These are phyloP conservation scores for Suhomyces yuchorum DNA, from an alignment of 1,139 yeast species.

Conservation along the genomic window DNA sequence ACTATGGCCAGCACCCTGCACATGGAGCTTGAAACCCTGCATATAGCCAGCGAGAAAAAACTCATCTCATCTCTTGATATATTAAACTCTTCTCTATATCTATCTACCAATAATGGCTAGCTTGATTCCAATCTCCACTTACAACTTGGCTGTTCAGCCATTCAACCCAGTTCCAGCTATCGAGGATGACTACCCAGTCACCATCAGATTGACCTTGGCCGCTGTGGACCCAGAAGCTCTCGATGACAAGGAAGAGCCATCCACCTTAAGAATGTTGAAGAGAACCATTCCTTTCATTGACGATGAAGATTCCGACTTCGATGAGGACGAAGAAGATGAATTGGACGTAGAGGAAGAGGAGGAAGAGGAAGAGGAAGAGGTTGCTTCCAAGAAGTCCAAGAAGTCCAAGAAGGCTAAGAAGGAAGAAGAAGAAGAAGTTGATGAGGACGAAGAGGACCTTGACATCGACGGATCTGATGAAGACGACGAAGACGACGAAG, in stretches of 20 bases:
- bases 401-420: constrained; percentile 23
- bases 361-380: constrained; percentile 36
- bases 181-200: constrained; percentile 81
- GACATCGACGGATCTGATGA: constrained; percentile 64
- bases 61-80: constrained; percentile 20
- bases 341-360: constrained; percentile 53
- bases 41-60: background rate
- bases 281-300: constrained; percentile 57
- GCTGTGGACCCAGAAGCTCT: constrained; percentile 87
- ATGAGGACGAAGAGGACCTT: constrained; percentile 52
- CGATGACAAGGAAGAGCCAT: constrained; percentile 81
- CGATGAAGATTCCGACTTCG: constrained; percentile 48
- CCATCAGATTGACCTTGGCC: constrained; percentile 91
- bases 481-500: constrained; percentile 49
- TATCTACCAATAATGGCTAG: constrained; percentile 50
- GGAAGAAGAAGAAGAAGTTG: constrained; percentile 34
- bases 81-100: constrained; percentile 8
- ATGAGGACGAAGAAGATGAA: constrained; percentile 55
- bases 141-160: constrained; percentile 81
- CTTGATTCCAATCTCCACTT: constrained; percentile 81
- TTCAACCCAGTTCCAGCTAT: constrained; percentile 85
- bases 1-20: background rate
- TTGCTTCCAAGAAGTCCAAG: constrained; percentile 31
- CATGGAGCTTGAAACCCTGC: background rate
- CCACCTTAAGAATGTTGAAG: constrained; percentile 87